phyloP scores from a whole-genome alignment of 2,329 filamentous ascomycete species.

The Herpotrichia juniperi region DNA sequence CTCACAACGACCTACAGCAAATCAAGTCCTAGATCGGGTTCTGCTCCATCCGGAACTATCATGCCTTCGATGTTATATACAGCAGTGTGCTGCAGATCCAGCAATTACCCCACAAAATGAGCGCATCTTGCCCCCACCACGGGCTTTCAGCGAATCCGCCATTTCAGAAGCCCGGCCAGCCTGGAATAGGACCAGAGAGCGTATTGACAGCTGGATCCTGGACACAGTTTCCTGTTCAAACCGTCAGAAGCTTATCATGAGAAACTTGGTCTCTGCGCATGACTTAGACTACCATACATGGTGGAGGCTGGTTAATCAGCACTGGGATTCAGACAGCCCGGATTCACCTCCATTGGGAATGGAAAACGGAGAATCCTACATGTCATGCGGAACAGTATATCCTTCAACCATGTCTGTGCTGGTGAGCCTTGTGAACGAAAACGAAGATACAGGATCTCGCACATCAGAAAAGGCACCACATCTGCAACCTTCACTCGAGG shows the following conservation, averaged over 20 bases:
- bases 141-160: neutral
- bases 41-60: too few species aligned
- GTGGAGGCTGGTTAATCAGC: neutral
- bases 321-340: neutral
- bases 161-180: neutral
- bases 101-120: neutral
- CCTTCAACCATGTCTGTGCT: neutral
- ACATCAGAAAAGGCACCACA: neutral
- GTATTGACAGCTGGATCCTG: neutral
- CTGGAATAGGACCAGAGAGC: neutral
- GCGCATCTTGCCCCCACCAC: neutral
- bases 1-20: too few species aligned
- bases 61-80: too few species aligned
- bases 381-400: too few species aligned
- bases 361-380: neutral
- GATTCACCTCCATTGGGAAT: neutral
- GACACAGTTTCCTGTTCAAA: neutral
- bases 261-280: neutral
- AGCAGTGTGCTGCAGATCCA: too few species aligned
- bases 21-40: too few species aligned
- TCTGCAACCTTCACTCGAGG: neutral
- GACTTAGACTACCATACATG: neutral
- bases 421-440: neutral
- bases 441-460: neutral
- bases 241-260: neutral